Base-by-base conservation (phyloP, 306 rosid species). In the Citrullus colocynthis region DNA sequence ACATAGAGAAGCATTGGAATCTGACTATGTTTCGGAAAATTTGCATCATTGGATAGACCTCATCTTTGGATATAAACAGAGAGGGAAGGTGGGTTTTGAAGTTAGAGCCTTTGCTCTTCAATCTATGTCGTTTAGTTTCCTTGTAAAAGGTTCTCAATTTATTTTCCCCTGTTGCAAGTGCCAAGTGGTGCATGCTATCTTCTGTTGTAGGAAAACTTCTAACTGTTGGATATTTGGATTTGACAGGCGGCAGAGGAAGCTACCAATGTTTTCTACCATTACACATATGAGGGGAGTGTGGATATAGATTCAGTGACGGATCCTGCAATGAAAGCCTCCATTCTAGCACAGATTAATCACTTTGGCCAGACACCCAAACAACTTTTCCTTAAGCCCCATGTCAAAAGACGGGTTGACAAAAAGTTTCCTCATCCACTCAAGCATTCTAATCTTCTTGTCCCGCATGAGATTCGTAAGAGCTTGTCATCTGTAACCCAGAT, bases 301-400 rank as follows among this genome's bases (percentile, higher is more conserved):
- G 98, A 96, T 87, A 96, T 96, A 84, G 99, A 96, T 83, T 89
- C 98, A 1, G 97, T 96, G 78, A 91, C 90, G 30, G 99, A 96
- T 85, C 99, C 99, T 28, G 98, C 97, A 54, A 88, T 96, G 98
- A 96, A 96, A 85, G 99, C 99, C 84, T 93, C 99, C 79, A 96
- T 96, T 88, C 86, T 96, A 82, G 98, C 99, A 45, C 99, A 96
- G 82, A 96, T 96, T 72, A 96, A 96, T 88, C 98, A 96, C 87
- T 96, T 96, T 88, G 99, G 99, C 84, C 99, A 96, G 91, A 96
- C 99, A 30, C 99, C 99, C 51, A 96, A 96, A 84, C 99, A 96
- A 78, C 87, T 96, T 76, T 96, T 96, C 86, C 93, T 80, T 80
- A 96, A 91, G 81, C 83, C 99, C 82, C 99, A 96, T 55, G 94